Evolutionary conservation across 805 yeast genomes (phyloP).

Genomic region (Tetrapisispora taiwanensis): DNA sequence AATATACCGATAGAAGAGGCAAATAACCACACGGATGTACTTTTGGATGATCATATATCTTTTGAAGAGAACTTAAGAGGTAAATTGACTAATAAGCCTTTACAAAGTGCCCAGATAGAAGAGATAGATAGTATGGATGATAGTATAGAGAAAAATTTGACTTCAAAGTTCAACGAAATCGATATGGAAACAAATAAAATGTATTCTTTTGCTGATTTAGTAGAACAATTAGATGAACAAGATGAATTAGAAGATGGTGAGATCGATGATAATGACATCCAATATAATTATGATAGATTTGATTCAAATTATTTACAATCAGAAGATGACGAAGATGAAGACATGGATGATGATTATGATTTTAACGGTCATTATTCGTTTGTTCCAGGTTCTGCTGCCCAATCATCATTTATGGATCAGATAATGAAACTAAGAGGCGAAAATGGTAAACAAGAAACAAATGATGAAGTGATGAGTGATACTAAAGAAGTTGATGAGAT

Average conservation of each 20-base stretch:
- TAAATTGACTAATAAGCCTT: neutral
- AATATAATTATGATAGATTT: slow-evolving; percentile 18
- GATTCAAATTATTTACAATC: slow-evolving; percentile 5
- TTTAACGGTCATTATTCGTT: slow-evolving; percentile 6
- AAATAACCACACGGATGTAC: neutral
- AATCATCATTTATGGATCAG: slow-evolving; percentile 21
- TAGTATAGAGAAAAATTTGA: neutral
- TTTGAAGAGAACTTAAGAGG: slow-evolving; percentile 13
- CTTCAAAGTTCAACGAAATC: slow-evolving; percentile 8
- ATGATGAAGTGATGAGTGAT: neutral
- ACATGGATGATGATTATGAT: slow-evolving; percentile 15
- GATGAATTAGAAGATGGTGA: slow-evolving; percentile 22
- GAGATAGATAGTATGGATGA: neutral
- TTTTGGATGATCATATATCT: neutral
- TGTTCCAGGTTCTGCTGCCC: slow-evolving; percentile 20
- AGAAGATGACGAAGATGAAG: slow-evolving; percentile 12
- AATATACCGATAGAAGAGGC: no score
- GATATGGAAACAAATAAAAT: slow-evolving; percentile 19
- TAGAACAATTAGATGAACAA: slow-evolving; percentile 24
- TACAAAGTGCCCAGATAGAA: neutral
- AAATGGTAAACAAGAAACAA: neutral
- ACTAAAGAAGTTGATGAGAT: neutral
- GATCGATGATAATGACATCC: slow-evolving; percentile 11
- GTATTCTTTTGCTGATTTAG: slow-evolving; percentile 28
- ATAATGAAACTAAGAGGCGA: slow-evolving; percentile 15